Base-by-base conservation (phyloP, 2,329 filamentous ascomycete species). In the Pseudopithomyces maydicus region DNA sequence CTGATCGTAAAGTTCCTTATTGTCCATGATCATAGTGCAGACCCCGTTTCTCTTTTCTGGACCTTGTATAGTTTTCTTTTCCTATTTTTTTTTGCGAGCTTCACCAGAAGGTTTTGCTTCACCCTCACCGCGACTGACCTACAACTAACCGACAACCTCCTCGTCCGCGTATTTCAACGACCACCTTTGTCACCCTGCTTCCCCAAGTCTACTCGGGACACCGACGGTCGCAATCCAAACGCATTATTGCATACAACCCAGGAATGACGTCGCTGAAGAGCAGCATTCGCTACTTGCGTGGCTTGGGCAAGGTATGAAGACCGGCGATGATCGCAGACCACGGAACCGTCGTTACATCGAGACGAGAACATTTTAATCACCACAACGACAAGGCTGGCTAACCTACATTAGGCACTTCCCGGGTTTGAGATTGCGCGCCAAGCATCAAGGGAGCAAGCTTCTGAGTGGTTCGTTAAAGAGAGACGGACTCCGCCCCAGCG, bases 401-500 rank as follows among this genome's bases (percentile, higher is more conserved):
- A 20, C 26, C 38, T 23, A 20, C 23, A 51, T 51, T 41, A 51
- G 48, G 48, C 26, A 35, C 23, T 19, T 19, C 20, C 23, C 23
- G 23, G 33, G 52, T 26, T 54, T 48, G 29, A 46, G 4, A 52
- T 6, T 54, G 29, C 23, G 36, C 38, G 48, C 48, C 48, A 51
- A 51, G 48, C 42, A 23, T 32, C 36, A 26, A 43, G 36, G 48
- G 29, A 22, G 22, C 20, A 10, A 23, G 17, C 33, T 11, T 36
- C 20, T 29, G 6, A 42, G 22, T 26, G 44, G 52, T 44, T 54
- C 52, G 52, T 44, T 35, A 54, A 42, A 22, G 22, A 4, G 7
- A 29, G 17, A n/a, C 43, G 35, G 52, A 54, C 35, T 54, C 52
- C 52, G 52, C 47, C 46, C 46, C 22, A 51, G 54, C 11, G 23